Evolutionary conservation across 1,284 basidiomycete species (phyloP), one percentile per base, ranked within the genome.

Genomic region (Moniliophthora roreri): DNA sequence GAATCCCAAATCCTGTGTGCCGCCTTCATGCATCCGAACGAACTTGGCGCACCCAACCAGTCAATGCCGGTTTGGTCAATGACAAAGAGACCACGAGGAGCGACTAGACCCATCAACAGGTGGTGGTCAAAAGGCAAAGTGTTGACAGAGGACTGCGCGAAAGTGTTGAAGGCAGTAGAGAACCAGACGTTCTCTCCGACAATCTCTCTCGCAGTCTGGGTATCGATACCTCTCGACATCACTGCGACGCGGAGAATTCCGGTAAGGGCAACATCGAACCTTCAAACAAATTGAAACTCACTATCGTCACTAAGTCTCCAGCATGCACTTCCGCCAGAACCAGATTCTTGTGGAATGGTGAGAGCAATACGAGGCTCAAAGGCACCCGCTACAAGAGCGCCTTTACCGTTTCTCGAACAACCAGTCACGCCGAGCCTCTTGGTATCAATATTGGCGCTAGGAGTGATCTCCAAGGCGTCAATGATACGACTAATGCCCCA

Each of bases 401-500:
- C 80, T 64, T 81, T 81, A 47, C 80, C 80, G 59, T 81, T 73
- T 45, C 78, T 70, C 24, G 80, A 81, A 66, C 80, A 82, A 11
- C 80, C 80, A 1, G 79, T 79, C 18, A 82, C 79, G 18, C 69
- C 81, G 52, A 83, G 69, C 55, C 67, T 70, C 48, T 65, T 62
- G 20, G 73, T 62, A 62, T 82, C 72, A 66, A 83, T 76, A 34
- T 72, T 68, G 6, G 73, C 66, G 20, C 63, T 54, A 8, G 77
- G 73, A 3, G 71, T 77, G 24, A 56, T 58, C 62, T 80, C 76
- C 52, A 82, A 73, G 11, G 71, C 78, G 60, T 82, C 80, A 60
- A 82, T 79, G 63, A 82, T 75, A 39, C 79, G 76, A 55, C 72
- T 72, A 49, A 80, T 74, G 54, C 75, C 80, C 80, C 80, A 82